Conservation (phyloP, 2,329 filamentous ascomycete species). For the Arthroderma sp. region DNA sequence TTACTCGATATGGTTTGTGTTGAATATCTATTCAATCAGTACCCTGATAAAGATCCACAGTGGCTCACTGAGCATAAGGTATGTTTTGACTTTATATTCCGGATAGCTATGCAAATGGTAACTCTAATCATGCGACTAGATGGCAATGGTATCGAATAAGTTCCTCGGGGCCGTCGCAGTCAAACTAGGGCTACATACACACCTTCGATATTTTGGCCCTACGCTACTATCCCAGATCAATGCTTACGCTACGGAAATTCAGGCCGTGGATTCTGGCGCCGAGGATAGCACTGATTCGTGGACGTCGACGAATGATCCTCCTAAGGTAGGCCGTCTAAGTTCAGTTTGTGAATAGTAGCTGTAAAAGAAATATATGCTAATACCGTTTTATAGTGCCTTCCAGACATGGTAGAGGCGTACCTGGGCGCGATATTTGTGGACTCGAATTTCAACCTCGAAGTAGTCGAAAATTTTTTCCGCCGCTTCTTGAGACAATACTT, state of each 20-base stretch:
- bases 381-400: conserved; percentile 40
- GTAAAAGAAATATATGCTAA: neutral
- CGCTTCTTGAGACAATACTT: conserved; percentile 64
- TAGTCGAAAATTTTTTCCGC: conserved; percentile 68
- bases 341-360: too few species aligned
- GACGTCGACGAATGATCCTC: conserved; percentile 28
- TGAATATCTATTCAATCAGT: conserved; percentile 64
- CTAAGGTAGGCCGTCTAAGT: conserved; percentile 22
- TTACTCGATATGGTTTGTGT: conserved; percentile 77
- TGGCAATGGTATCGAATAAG: conserved; percentile 97
- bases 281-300: conserved; percentile 29
- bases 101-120: too few species aligned
- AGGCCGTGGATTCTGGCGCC: conserved; percentile 19
- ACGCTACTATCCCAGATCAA: conserved; percentile 32
- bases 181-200: conserved; percentile 60
- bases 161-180: conserved; percentile 77
- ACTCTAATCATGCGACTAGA: conserved; percentile 28
- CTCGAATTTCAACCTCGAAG: conserved; percentile 59
- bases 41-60: conserved; percentile 72
- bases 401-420: conserved; percentile 81
- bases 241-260: conserved; percentile 33
- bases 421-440: conserved; percentile 88
- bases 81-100: conserved; percentile 6
- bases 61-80: conserved; percentile 94
- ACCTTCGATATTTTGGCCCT: conserved; percentile 43